These are phyloP conservation scores for Fusarium chuoi DNA, from an alignment of 2,329 filamentous ascomycete species.

Conservation along the genomic window DNA sequence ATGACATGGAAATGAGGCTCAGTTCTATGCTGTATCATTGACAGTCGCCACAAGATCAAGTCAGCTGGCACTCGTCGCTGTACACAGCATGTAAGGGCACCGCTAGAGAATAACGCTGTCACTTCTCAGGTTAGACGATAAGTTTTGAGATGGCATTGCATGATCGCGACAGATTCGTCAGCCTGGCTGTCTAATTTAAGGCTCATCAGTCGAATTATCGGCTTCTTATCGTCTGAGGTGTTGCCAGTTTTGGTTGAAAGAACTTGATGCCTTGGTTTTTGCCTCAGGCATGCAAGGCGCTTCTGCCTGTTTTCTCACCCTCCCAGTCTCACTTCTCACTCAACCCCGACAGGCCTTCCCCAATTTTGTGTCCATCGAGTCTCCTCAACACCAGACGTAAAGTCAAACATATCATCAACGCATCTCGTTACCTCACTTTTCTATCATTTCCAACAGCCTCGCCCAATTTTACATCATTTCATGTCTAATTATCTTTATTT, in stretches of 20 bases:
- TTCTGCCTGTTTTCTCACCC: conserved; percentile 1
- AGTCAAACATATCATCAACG: background rate
- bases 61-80: background rate
- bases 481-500: background rate
- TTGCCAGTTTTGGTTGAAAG: background rate
- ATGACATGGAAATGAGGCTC: background rate
- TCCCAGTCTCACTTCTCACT: background rate
- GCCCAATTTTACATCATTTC: fast-evolving
- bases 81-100: background rate
- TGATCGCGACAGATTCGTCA: background rate
- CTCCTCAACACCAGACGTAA: background rate
- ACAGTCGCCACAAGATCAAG: background rate
- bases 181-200: background rate
- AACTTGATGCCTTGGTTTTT: background rate
- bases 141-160: background rate
- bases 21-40: background rate
- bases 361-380: background rate
- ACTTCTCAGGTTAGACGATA: background rate
- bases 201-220: background rate
- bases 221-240: background rate
- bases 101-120: background rate
- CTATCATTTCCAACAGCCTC: too few relatives aligned
- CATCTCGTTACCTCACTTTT: too few relatives aligned
- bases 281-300: conserved; percentile 5
- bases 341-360: background rate